Evolutionary conservation across 2,329 filamentous ascomycete genomes (phyloP).

Genomic region (Aspergillus pseudotamarii): DNA sequence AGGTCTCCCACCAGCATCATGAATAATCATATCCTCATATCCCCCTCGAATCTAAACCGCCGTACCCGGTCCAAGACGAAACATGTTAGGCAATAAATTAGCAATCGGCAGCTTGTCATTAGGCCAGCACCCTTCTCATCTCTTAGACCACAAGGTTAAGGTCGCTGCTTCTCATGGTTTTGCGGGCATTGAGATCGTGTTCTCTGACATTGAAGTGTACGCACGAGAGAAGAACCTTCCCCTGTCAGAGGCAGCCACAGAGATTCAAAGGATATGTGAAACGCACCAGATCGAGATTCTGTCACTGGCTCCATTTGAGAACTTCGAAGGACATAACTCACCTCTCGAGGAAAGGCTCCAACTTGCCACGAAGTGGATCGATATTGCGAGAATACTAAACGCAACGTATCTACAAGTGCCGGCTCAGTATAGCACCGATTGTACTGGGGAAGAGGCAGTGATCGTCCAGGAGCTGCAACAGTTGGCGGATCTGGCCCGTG

Average conservation of each 20-base stretch:
- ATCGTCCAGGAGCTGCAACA: slow-evolving; percentile 35
- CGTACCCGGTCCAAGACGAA: background rate
- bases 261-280: slow-evolving; percentile 23
- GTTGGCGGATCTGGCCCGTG: slow-evolving; percentile 32
- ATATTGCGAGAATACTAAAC: slow-evolving; percentile 25
- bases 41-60: background rate
- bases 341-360: slow-evolving; percentile 31
- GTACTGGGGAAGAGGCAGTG: slow-evolving; percentile 28
- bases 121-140: slow-evolving; percentile 33
- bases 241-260: slow-evolving; percentile 22
- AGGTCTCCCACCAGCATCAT: background rate
- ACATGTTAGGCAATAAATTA: slow-evolving; percentile 27
- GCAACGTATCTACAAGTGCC: slow-evolving; percentile 38
- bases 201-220: slow-evolving; percentile 31
- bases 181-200: slow-evolving; percentile 36
- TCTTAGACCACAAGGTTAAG: slow-evolving; percentile 33
- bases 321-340: slow-evolving; percentile 37
- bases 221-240: slow-evolving; percentile 19
- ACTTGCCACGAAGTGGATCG: slow-evolving; percentile 35
- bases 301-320: slow-evolving; percentile 38
- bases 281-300: slow-evolving; percentile 27
- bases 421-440: slow-evolving; percentile 28
- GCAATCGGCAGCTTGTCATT: slow-evolving; percentile 35
- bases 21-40: background rate
- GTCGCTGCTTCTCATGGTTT: slow-evolving; percentile 31